Evolutionary conservation across 495 filamentous ascomycete species (phyloP).

Genomic region (Rusavskia elegans): DNA sequence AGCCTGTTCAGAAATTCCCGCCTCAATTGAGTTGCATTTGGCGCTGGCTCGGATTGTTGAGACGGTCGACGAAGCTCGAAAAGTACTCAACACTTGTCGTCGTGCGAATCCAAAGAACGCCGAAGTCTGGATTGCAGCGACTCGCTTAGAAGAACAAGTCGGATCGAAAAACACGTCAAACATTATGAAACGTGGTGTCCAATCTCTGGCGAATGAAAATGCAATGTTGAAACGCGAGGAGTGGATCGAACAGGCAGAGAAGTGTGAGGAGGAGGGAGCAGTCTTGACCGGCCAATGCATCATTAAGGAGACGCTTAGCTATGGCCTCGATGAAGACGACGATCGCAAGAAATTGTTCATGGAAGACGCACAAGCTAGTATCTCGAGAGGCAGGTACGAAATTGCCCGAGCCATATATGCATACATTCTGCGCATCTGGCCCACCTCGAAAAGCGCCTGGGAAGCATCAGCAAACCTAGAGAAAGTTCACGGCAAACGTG

Average conservation of each 20-base stretch:
- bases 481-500: slow-evolving; percentile 72
- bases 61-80: slow-evolving; percentile 75
- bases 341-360: slow-evolving; percentile 91
- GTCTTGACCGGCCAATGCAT: slow-evolving; percentile 74
- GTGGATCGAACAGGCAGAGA: slow-evolving; percentile 90
- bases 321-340: slow-evolving; percentile 89
- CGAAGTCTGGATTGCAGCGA: slow-evolving; percentile 92
- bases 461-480: slow-evolving; percentile 82
- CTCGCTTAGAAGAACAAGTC: slow-evolving; percentile 81
- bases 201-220: slow-evolving; percentile 76
- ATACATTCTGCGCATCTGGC: slow-evolving; percentile 77
- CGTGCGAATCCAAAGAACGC: slow-evolving; percentile 83
- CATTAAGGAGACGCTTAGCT: slow-evolving; percentile 84
- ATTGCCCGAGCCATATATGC: slow-evolving; percentile 88
- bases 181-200: slow-evolving; percentile 87
- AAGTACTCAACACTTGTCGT: slow-evolving; percentile 86
- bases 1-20: slow-evolving; percentile 83
- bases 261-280: slow-evolving; percentile 84
- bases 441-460: slow-evolving; percentile 70
- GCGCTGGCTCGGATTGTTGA: slow-evolving; percentile 71
- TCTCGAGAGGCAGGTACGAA: slow-evolving; percentile 63
- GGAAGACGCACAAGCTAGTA: slow-evolving; percentile 72
- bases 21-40: slow-evolving; percentile 89
- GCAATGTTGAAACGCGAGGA: slow-evolving; percentile 95
- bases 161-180: slow-evolving; percentile 58